Percentiles rank a stretch among this genome's conserved stretches.
Conservation (phyloP, 176 grass and related monocot species). For the Carex pumila region DNA sequence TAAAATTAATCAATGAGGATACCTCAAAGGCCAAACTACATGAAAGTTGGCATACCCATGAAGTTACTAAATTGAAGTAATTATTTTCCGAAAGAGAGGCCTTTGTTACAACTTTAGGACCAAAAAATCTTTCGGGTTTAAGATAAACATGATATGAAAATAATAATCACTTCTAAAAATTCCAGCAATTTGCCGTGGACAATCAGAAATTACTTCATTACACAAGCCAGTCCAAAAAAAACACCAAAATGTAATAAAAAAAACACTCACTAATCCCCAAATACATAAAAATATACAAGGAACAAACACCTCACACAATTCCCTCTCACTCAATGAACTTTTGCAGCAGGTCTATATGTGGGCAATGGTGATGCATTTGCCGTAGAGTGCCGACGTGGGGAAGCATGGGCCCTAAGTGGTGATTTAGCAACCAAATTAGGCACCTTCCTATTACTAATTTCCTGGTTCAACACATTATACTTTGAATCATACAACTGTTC, state of each 20-base stretch:
- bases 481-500: slow-evolving; percentile 55
- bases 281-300: slow-evolving; percentile 19
- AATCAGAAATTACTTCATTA: slow-evolving; percentile 17
- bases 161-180: neutral
- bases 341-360: slow-evolving; percentile 17
- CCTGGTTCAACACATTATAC: neutral
- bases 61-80: neutral
- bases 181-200: neutral
- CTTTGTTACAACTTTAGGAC: neutral
- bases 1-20: neutral
- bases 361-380: slow-evolving; percentile 35
- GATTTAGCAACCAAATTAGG: slow-evolving; percentile 35
- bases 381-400: slow-evolving; percentile 11
- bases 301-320: neutral
- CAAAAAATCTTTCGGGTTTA: neutral
- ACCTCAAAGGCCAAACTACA: neutral
- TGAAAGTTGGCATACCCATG: neutral
- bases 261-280: slow-evolving; percentile 23
- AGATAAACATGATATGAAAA: neutral
- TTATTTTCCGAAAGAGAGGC: neutral
- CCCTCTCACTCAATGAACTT: slow-evolving; percentile 28
- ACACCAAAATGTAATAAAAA: neutral
- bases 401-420: slow-evolving; percentile 25
- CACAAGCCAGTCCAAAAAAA: neutral
- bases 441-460: slow-evolving; percentile 8